phyloP scores from a whole-genome alignment of 257 asterid genomes.

The Echites panduratus region DNA sequence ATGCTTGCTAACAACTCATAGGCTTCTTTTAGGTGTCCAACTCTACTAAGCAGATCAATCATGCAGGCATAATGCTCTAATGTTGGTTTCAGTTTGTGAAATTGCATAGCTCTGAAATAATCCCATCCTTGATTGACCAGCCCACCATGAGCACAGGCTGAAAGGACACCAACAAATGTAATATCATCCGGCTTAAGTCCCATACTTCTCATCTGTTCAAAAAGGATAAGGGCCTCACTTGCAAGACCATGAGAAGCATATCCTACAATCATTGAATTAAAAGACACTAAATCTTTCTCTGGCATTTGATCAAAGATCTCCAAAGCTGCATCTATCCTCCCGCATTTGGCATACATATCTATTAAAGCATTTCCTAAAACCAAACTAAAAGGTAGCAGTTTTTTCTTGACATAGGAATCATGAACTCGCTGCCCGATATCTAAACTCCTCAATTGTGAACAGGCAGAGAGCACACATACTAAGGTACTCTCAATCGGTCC shows the following conservation, averaged over 20 bases:
- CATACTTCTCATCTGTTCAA: slow-evolving; percentile 32
- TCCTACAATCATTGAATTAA: slow-evolving; percentile 64
- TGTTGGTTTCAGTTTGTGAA: slow-evolving; percentile 31
- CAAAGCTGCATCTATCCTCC: slow-evolving; percentile 45
- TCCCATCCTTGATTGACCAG: slow-evolving; percentile 52
- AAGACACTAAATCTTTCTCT: slow-evolving; percentile 56
- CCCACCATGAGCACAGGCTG: slow-evolving; percentile 83
- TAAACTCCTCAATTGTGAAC: slow-evolving; percentile 61
- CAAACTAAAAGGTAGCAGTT: slow-evolving; percentile 28
- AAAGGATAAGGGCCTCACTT: slow-evolving; percentile 41
- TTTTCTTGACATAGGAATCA: slow-evolving; percentile 42
- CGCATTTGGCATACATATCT: slow-evolving; percentile 76
- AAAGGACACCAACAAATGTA: slow-evolving; percentile 64
- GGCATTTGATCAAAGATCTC: slow-evolving; percentile 48
- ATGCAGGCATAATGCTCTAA: slow-evolving; percentile 68
- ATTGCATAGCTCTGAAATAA: slow-evolving; percentile 39
- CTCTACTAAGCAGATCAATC: slow-evolving; percentile 65
- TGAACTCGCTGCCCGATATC: slow-evolving; percentile 40
- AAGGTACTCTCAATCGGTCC: slow-evolving; percentile 55
- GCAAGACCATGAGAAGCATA: slow-evolving; percentile 71
- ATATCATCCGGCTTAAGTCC: slow-evolving; percentile 57
- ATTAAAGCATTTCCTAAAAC: slow-evolving; percentile 54
- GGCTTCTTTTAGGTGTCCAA: slow-evolving; percentile 58
- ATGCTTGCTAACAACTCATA: slow-evolving; percentile 40
- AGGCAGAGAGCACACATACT: slow-evolving; percentile 72